These are phyloP conservation scores for Populus trichocarpa DNA, from an alignment of 441 rosid genomes.

Conservation along the genomic window DNA sequence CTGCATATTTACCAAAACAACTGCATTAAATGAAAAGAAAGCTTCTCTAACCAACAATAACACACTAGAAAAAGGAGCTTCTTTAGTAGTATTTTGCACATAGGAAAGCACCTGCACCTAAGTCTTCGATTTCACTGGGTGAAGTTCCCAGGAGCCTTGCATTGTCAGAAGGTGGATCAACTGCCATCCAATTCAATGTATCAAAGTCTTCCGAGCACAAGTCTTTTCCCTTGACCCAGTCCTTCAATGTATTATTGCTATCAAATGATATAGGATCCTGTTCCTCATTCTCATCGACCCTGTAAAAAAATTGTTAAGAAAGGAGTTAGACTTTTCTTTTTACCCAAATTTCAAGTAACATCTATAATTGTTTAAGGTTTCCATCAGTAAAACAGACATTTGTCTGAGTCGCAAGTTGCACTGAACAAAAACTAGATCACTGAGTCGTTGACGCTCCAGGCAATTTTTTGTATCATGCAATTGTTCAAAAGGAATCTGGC, in stretches of 20 bases:
- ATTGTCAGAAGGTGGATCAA: constrained; percentile 42
- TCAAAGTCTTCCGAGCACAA: constrained; percentile 37
- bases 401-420: constrained; percentile 24
- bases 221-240: constrained; percentile 61
- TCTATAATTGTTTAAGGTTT: not conserved
- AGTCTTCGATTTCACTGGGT: constrained; percentile 48
- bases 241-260: constrained; percentile 38
- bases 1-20: constrained; percentile 35
- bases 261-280: constrained; percentile 51
- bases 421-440: constrained; percentile 22
- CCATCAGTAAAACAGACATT: constrained; percentile 19
- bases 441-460: constrained; percentile 27
- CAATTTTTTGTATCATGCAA: constrained; percentile 39
- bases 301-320: constrained; percentile 11
- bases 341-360: constrained; percentile 1
- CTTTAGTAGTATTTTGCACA: constrained; percentile 2
- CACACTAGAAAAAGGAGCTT: constrained; percentile 12
- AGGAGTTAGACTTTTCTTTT: not conserved
- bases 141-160: constrained; percentile 34
- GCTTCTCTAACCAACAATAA: not conserved
- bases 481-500: constrained; percentile 32
- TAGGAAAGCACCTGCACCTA: constrained; percentile 47
- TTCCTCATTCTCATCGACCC: constrained; percentile 33
- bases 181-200: constrained; percentile 54
- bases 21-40: constrained; percentile 3